Conservation (phyloP, 2,329 filamentous ascomycete species). For the Paecilomyces sp. region DNA sequence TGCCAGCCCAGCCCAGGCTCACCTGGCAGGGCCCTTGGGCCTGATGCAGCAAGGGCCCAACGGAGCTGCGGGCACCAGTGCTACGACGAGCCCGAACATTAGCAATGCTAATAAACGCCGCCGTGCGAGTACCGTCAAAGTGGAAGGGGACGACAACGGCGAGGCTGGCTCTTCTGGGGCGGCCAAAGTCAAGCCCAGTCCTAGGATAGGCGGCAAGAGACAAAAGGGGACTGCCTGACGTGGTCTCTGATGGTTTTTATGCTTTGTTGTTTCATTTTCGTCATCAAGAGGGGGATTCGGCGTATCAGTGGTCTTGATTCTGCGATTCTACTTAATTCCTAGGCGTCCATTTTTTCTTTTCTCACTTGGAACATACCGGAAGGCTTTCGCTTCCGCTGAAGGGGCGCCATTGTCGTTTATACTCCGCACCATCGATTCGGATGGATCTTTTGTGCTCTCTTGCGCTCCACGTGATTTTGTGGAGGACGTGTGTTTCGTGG, state of each 20-base stretch:
- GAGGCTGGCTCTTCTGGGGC: constrained; percentile 27
- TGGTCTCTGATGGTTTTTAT: constrained; percentile 2
- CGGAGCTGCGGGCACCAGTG: constrained; percentile 44
- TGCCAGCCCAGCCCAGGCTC: constrained; percentile 39
- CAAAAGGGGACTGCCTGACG: constrained; percentile 34
- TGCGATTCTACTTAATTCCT: constrained; percentile 5
- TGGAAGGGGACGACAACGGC: constrained; percentile 47
- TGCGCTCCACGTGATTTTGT: background rate
- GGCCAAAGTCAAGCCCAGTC: constrained; percentile 41
- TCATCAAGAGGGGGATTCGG: constrained; percentile 7
- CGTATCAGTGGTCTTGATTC: constrained; percentile 6
- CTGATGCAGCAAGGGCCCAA: constrained; percentile 55
- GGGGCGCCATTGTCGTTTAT: constrained; percentile 2
- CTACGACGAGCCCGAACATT: constrained; percentile 57
- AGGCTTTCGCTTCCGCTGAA: constrained; percentile 7
- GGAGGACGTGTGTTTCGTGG: background rate
- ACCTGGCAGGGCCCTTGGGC: constrained; percentile 38
- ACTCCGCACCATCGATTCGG: constrained; percentile 3
- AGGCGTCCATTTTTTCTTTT: constrained; percentile 4
- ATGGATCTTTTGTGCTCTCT: constrained; percentile 1
- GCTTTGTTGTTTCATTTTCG: constrained; percentile 6
- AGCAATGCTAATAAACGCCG: constrained; percentile 47
- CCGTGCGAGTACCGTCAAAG: constrained; percentile 53
- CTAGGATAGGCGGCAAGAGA: constrained; percentile 38
- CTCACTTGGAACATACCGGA: constrained; percentile 17